Evolutionary conservation across 208 protist genomes (phyloP).

Genomic region (Acanthamoeba royreba): DNA sequence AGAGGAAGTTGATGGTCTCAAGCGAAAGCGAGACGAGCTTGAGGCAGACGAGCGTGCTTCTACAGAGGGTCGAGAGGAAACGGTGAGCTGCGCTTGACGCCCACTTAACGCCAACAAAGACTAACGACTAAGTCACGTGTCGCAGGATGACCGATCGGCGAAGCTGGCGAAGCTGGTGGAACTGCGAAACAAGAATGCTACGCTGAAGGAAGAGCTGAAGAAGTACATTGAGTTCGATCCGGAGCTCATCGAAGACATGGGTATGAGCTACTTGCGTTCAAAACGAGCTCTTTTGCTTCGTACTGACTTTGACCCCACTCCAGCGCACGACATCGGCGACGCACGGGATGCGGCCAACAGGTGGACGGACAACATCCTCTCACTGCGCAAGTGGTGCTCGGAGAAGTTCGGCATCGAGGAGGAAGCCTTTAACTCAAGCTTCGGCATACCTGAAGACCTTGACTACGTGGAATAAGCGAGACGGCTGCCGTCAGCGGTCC

Average conservation of each 20-base stretch:
- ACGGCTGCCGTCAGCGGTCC: too few relatives aligned
- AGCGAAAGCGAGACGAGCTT: not conserved
- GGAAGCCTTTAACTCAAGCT: conserved; percentile 57
- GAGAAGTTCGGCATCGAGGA: conserved; percentile 53
- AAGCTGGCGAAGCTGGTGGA: not conserved
- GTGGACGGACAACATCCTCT: conserved; percentile 68
- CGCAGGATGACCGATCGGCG: not conserved
- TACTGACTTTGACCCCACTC: too few relatives aligned
- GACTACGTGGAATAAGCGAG: conserved; percentile 65
- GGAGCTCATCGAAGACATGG: not conserved
- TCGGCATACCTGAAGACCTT: conserved; percentile 54
- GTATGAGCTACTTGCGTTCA: too few relatives aligned
- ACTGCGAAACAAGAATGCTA: not conserved
- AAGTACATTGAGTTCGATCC: not conserved
- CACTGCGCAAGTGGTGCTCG: conserved; percentile 52
- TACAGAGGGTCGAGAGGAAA: not conserved
- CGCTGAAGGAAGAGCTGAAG: not conserved
- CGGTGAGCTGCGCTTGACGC: not conserved
- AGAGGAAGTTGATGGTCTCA: not conserved
- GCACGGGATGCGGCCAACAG: conserved; percentile 57
- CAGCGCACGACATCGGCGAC: conserved; percentile 37
- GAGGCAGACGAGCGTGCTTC: not conserved
- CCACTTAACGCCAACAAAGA: not conserved
- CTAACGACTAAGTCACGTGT: not conserved
- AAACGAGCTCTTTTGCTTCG: not conserved